Evolutionary conservation across 192 early-diverging fungal genomes (phyloP), one percentile per base, ranked within the genome.

Genomic region (Linnemannia exigua): DNA sequence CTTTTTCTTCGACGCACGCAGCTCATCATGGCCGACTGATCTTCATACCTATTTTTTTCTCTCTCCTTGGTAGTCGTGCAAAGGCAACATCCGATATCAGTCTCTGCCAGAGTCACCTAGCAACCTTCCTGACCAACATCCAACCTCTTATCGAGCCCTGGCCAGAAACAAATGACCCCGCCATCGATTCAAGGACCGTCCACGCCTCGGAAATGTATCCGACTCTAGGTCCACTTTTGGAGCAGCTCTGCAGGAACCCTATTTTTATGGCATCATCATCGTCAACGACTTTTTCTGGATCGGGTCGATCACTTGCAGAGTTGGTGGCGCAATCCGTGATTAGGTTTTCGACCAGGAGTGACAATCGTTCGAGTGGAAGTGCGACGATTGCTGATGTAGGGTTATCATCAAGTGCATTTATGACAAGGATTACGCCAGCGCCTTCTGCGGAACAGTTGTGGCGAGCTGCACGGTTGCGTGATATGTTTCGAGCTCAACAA

Each of bases 211-310:
- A 70, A 5, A 36, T 75, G 25, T 85, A 76, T 48, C 77, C 77
- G 9, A 67, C 83, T 16, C 51, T 85, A 0, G 83, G 77, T 4
- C 17, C 44, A 33, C 44, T 85, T 12, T 47, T 85, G 1, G 22
- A 33, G 19, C 51, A n/a, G 33, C 73, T 85, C 5, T 79, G 83
- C 58, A 52, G 37, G 35, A 85, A 76, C 68, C 83, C 83, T 37
- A 61, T 79, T 61, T 38, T 76, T 12, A 44, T 76, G 47, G 35
- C 63, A 1, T 25, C 11, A 5, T 12, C 41, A 5, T 41, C 28
- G 28, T 0, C 25, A 63, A 25, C n/a, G 58, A 63, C 58, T 9
- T 44, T 44, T 9, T 44, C 41, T 44, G 41, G 41, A 44, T n/a
- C n/a, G n/a, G 41, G 41, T 6, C 41, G 9, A 44, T 44, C 41